Base-by-base conservation (phyloP, 768 basidiomycete species). In the Amanita pseudoporphyria region DNA sequence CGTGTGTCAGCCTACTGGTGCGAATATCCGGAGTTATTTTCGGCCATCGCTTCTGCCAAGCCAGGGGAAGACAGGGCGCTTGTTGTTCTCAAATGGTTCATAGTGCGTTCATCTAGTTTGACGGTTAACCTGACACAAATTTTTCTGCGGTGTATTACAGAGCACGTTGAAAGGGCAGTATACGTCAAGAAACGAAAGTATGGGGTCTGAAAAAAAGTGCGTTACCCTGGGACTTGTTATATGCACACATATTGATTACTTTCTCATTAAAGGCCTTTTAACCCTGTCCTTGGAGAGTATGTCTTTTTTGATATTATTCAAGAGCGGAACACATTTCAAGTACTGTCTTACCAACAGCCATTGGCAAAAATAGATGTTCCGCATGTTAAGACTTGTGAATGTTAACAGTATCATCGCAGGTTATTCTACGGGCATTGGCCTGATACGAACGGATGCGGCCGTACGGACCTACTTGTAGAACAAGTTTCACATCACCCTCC, bases 141-240 rank as follows among this genome's bases (percentile, higher is more conserved):
- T 1, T 21, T 50, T 12, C 5, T 35, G n/a, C 22, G 16, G 22
- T 38, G n/a, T 39, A 16, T 1, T 14, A 13, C 51, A 86, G 85
- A 84, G 84, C 59, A 99, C 95, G 0, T 76, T 99, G 45, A 96
- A 93, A 64, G 94, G 91, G 12, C 93, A 96, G 61, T 93, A 93
- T 64, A 97, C 88, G 36, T 90, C 90, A 14, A 74, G 94, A 43
- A 97, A 97, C 59, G 93, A 96, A 69, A 83, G 84, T 54, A 85
- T 92, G 81, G 95, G 95, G 12, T 91, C 88, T 1, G 94, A 98
- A 77, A 98, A 98, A 75, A 98, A 98, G 88, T 89, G 54, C 7
- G 41, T 35, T n/a, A n/a, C 22, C 9, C 36, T 26, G 32, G 14
- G 24, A 6, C 38, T 49, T 31, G n/a, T 16, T 1, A 13, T 19